Conservation (phyloP, 495 filamentous ascomycete species). For the Podospora tetraspora region DNA sequence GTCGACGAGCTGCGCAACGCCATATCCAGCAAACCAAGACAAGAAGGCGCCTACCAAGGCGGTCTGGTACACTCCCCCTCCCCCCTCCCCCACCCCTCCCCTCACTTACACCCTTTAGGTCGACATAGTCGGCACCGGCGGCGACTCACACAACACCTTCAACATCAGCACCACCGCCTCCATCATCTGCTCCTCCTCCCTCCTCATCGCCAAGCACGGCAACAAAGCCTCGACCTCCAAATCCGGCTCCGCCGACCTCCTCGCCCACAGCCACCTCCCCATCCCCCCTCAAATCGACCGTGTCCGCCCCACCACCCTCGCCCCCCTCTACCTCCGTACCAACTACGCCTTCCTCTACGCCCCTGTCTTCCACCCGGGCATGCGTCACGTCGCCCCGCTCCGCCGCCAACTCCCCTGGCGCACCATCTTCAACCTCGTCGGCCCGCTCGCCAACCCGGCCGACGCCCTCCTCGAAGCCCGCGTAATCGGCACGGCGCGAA, state of each 20-base stretch:
- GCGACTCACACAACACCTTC: conserved; percentile 94
- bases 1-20: conserved; percentile 29
- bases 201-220: conserved; percentile 88
- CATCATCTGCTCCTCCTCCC: conserved; percentile 77
- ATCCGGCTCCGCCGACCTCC: conserved; percentile 90
- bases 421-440: conserved; percentile 95
- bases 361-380: conserved; percentile 91
- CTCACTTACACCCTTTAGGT: conserved; percentile 47
- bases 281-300: conserved; percentile 65
- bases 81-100: neutral
- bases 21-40: conserved; percentile 49
- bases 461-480: conserved; percentile 74
- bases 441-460: conserved; percentile 84
- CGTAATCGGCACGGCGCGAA: conserved; percentile 83
- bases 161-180: conserved; percentile 94
- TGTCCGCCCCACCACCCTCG: conserved; percentile 63
- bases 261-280: conserved; percentile 60
- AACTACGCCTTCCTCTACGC: conserved; percentile 97
- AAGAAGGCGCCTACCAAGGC: conserved; percentile 65
- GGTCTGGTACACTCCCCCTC: conserved; percentile 51
- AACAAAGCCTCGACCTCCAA: conserved; percentile 93
- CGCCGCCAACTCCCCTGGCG: conserved; percentile 80
- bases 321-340: conserved; percentile 62
- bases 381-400: conserved; percentile 78
- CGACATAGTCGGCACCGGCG: conserved; percentile 97